These are phyloP conservation scores for Nidularia pulvinata DNA, from an alignment of 768 basidiomycete genomes.

Conservation along the genomic window DNA sequence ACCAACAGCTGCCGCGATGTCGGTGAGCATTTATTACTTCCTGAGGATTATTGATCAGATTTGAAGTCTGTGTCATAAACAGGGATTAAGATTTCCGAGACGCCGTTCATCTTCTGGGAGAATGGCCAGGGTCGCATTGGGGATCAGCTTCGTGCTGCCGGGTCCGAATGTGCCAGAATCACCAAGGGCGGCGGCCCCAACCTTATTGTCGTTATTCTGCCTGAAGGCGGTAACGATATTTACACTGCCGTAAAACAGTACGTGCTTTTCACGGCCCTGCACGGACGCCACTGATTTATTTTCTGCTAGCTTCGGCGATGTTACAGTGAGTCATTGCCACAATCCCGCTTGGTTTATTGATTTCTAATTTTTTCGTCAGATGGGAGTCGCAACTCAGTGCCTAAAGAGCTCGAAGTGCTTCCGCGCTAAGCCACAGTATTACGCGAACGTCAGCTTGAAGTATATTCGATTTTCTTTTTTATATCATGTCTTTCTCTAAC, in stretches of 20 bases:
- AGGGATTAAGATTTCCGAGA: conserved; percentile 61
- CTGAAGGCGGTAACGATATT: conserved; percentile 74
- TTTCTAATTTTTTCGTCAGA: conserved; percentile 25
- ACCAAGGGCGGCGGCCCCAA: conserved; percentile 38
- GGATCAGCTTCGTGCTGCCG: conserved; percentile 51
- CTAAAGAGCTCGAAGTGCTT: conserved; percentile 66
- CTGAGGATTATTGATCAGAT: no score
- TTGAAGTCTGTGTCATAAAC: not conserved
- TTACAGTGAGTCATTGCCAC: conserved; percentile 33
- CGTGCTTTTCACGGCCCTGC: conserved; percentile 17
- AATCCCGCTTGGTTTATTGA: no score
- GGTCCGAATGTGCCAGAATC: conserved; percentile 40
- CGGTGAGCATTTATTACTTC: conserved; percentile 39
- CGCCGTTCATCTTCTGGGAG: conserved; percentile 47
- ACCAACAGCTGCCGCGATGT: conserved; percentile 48
- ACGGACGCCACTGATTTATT: not conserved
- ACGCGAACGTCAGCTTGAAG: conserved; percentile 82
- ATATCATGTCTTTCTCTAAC: not conserved
- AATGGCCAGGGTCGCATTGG: conserved; percentile 58
- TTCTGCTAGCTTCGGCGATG: conserved; percentile 65
- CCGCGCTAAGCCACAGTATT: conserved; percentile 75
- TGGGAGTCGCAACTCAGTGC: conserved; percentile 82
- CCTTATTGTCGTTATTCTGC: conserved; percentile 68
- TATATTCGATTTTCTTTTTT: conserved; percentile 23
- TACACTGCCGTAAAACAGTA: conserved; percentile 82